A percentile compares a stretch with the other conserved stretches of the same genome.
phyloP scores from a whole-genome alignment of 768 basidiomycete species.

The Hortiboletus flavorubellus region DNA sequence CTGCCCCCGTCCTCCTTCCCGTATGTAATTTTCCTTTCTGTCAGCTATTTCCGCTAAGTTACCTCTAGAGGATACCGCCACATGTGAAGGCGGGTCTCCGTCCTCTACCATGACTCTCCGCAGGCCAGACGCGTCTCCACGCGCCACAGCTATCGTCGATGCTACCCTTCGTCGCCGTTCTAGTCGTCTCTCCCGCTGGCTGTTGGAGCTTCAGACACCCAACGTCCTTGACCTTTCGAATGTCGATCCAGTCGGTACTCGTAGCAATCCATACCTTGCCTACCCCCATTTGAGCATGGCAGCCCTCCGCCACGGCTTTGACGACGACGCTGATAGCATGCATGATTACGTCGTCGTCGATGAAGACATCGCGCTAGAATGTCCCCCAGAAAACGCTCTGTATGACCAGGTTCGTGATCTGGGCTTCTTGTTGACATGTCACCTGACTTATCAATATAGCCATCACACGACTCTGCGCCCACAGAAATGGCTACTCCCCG shows the following conservation, averaged over 20 bases:
- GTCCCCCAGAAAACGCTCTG: slow-evolving; percentile 15
- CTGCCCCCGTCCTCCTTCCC: slow-evolving; percentile 2
- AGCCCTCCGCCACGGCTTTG: slow-evolving; percentile 26
- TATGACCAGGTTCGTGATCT: slow-evolving; percentile 28
- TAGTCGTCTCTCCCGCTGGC: slow-evolving; percentile 43
- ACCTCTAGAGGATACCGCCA: slow-evolving; percentile 15
- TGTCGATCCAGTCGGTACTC: slow-evolving; percentile 27
- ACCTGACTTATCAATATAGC: slow-evolving; percentile 22
- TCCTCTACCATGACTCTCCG: slow-evolving; percentile 31
- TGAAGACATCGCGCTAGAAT: slow-evolving; percentile 28
- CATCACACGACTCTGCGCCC: slow-evolving; percentile 19
- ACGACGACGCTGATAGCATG: slow-evolving; percentile 36
- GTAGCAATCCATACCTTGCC: slow-evolving; percentile 40
- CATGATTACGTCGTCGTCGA: slow-evolving; percentile 43
- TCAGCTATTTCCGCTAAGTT: slow-evolving; percentile 35
- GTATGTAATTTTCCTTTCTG: slow-evolving; percentile 19
- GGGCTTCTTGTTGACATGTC: slow-evolving; percentile 18
- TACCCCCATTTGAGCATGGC: slow-evolving; percentile 36
- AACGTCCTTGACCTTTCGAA: slow-evolving; percentile 20
- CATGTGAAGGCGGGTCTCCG: slow-evolving; percentile 21
- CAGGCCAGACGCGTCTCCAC: slow-evolving; percentile 25
- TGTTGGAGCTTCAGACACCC: slow-evolving; percentile 38
- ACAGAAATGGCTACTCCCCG: slow-evolving; percentile 29
- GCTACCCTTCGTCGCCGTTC: slow-evolving; percentile 33
- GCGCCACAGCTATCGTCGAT: slow-evolving; percentile 9